Evolutionary conservation across 2,329 filamentous ascomycete genomes (phyloP).

Genomic region (Penicillium corylophilum): DNA sequence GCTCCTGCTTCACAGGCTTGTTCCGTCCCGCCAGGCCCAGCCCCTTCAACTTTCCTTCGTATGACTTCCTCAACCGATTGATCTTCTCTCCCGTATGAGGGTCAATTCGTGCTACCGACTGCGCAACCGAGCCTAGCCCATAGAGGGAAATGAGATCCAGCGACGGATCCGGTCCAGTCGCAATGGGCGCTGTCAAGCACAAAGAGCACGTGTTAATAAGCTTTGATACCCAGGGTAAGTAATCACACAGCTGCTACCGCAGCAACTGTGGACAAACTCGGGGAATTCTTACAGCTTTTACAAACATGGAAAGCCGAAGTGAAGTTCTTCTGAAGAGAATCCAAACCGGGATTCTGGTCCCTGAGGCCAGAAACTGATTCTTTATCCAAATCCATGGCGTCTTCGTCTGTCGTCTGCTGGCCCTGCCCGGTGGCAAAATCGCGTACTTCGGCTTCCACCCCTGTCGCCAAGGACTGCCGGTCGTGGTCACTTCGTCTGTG

Average conservation of each 20-base stretch:
- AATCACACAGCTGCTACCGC: conserved; percentile 29
- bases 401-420: conserved; percentile 20
- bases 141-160: conserved; percentile 62
- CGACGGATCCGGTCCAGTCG: conserved; percentile 56
- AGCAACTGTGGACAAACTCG: conserved; percentile 41
- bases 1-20: conserved; percentile 47
- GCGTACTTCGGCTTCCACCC: conserved; percentile 18
- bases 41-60: conserved; percentile 52
- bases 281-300: conserved; percentile 51
- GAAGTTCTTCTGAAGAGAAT: conserved; percentile 47
- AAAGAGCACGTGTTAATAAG: conserved; percentile 45
- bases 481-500: conserved; percentile 39
- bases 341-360: conserved; percentile 35
- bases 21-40: conserved; percentile 50
- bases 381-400: conserved; percentile 43
- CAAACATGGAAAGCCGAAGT: conserved; percentile 50
- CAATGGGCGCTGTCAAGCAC: conserved; percentile 43
- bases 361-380: conserved; percentile 21
- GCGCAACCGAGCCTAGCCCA: conserved; percentile 55
- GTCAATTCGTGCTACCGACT: conserved; percentile 59
- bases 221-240: conserved; percentile 29
- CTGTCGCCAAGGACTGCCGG: conserved; percentile 23
- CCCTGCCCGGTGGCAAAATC: conserved; percentile 24
- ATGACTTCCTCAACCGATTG: conserved; percentile 60
- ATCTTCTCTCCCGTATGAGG: conserved; percentile 64